phyloP scores from a whole-genome alignment of 768 basidiomycete genomes.

The Rhodotorula graminis region DNA sequence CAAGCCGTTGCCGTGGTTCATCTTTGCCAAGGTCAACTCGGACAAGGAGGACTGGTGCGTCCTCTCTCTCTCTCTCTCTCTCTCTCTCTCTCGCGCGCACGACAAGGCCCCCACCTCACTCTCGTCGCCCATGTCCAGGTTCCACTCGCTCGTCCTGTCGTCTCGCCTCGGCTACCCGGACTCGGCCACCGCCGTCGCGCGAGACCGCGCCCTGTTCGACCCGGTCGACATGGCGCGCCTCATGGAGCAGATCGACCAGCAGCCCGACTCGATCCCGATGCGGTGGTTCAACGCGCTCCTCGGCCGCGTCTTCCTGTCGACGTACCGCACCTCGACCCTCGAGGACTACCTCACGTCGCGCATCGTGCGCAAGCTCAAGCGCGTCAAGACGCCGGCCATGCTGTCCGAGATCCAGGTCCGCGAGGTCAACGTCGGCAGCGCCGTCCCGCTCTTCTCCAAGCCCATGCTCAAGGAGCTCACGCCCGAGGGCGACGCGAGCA shows the following conservation, averaged over 20 bases:
- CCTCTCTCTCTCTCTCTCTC: slow-evolving; percentile 54
- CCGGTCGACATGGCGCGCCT: slow-evolving; percentile 75
- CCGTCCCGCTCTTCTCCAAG: slow-evolving; percentile 79
- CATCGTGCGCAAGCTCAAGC: slow-evolving; percentile 88
- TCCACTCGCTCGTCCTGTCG: slow-evolving; percentile 71
- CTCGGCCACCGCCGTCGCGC: slow-evolving; percentile 60
- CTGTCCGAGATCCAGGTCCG: slow-evolving; percentile 78
- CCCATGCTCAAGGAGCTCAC: slow-evolving; percentile 98
- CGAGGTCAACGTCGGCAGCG: slow-evolving; percentile 81
- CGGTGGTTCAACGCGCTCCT: slow-evolving; percentile 94
- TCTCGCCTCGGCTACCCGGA: slow-evolving; percentile 62
- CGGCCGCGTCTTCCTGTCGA: slow-evolving; percentile 85
- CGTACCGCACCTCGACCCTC: slow-evolving; percentile 60
- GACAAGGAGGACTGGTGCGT: slow-evolving; percentile 97
- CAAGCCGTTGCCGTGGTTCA: slow-evolving; percentile 67
- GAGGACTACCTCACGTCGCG: slow-evolving; percentile 80
- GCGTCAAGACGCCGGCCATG: slow-evolving; percentile 82
- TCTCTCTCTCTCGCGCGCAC: slow-evolving; percentile 54
- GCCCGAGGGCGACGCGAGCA: slow-evolving; percentile 81
- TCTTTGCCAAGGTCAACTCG: slow-evolving; percentile 78
- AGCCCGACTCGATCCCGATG: slow-evolving; percentile 93
- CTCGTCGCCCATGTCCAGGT: slow-evolving; percentile 13
- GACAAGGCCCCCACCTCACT: too few relatives aligned
- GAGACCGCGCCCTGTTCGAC: slow-evolving; percentile 61
- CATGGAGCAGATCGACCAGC: slow-evolving; percentile 78